Conservation (phyloP, 805 yeast species). For the Ogataea saltuana region DNA sequence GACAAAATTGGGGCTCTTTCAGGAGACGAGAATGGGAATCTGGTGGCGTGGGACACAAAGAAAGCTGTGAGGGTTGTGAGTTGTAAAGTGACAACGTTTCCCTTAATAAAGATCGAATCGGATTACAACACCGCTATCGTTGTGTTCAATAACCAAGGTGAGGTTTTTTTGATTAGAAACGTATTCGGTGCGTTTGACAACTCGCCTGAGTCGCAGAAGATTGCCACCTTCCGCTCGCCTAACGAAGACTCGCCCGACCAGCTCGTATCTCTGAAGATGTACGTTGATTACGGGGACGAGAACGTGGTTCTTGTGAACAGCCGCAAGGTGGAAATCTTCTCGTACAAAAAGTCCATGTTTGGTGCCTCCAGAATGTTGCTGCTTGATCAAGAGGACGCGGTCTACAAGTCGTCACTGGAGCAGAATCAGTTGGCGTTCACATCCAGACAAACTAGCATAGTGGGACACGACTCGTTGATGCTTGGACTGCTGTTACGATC, state of each 20-base stretch:
- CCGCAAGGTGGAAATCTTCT: slow-evolving; percentile 22
- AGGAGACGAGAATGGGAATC: slow-evolving; percentile 32
- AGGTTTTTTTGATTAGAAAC: slow-evolving; percentile 24
- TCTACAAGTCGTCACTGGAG: slow-evolving; percentile 30
- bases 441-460: slow-evolving; percentile 21
- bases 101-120: slow-evolving; percentile 30
- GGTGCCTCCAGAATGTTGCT: slow-evolving; percentile 8
- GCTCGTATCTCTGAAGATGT: slow-evolving; percentile 20
- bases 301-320: slow-evolving; percentile 26
- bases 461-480: slow-evolving; percentile 34
- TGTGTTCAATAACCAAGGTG: slow-evolving; percentile 26
- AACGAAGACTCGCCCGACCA: slow-evolving; percentile 10
- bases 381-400: slow-evolving; percentile 15
- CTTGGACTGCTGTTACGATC: slow-evolving; percentile 39
- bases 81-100: slow-evolving; percentile 15
- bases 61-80: slow-evolving; percentile 14
- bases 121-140: slow-evolving; percentile 32
- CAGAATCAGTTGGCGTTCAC: slow-evolving; percentile 20
- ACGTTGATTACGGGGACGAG: slow-evolving; percentile 36
- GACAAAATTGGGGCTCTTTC: slow-evolving; percentile 34
- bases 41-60: slow-evolving; percentile 37
- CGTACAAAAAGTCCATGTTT: slow-evolving; percentile 16
- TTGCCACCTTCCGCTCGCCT: slow-evolving; percentile 9
- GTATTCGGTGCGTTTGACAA: slow-evolving; percentile 19
- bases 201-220: slow-evolving; percentile 7